These are phyloP conservation scores for Pseudevernia furfuracea DNA, from an alignment of 495 filamentous ascomycete genomes.

Conservation along the genomic window DNA sequence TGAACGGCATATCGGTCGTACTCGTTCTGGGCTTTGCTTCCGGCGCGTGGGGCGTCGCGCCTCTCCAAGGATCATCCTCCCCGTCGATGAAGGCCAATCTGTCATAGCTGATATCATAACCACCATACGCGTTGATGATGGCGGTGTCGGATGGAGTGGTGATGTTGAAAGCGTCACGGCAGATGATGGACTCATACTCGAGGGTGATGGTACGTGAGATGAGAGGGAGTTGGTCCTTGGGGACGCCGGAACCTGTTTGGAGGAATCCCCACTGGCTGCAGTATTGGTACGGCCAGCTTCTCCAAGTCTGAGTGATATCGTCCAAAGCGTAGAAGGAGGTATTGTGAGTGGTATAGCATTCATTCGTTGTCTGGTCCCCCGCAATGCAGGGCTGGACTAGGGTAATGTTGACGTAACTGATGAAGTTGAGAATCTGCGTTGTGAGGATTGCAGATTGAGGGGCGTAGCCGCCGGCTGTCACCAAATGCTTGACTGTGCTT, in stretches of 20 bases:
- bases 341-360: conserved; percentile 49
- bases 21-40: conserved; percentile 39
- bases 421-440: conserved; percentile 55
- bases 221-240: conserved; percentile 49
- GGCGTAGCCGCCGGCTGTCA: conserved; percentile 50
- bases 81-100: conserved; percentile 63
- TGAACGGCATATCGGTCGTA: conserved; percentile 52
- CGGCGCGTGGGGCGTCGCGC: conserved; percentile 54
- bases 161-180: conserved; percentile 57
- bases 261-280: conserved; percentile 61
- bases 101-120: conserved; percentile 55
- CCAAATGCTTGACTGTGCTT: conserved; percentile 40
- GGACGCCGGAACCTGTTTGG: conserved; percentile 56
- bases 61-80: conserved; percentile 62
- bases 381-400: conserved; percentile 32
- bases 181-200: conserved; percentile 45
- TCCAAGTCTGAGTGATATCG: conserved; percentile 42
- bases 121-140: conserved; percentile 60
- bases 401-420: conserved; percentile 51
- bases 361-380: conserved; percentile 39
- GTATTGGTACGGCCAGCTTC: conserved; percentile 55
- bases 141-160: conserved; percentile 45
- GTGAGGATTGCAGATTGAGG: conserved; percentile 41
- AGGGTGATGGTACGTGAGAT: conserved; percentile 57
- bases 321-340: conserved; percentile 43